These are phyloP conservation scores for Exophiala sp. DNA, from an alignment of 2,329 filamentous ascomycete species.

Conservation along the genomic window DNA sequence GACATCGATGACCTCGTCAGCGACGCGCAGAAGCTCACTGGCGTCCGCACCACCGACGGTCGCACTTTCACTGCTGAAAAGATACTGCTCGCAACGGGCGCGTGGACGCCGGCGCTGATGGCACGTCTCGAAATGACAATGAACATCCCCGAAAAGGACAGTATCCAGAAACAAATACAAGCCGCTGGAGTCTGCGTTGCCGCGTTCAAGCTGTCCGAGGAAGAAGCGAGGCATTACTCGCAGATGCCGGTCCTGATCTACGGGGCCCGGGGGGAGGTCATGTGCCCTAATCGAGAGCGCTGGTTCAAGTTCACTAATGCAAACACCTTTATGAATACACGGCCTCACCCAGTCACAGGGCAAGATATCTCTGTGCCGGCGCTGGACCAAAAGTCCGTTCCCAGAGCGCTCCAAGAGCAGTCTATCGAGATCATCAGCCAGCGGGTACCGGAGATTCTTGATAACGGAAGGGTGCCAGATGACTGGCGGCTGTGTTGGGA, in stretches of 20 bases:
- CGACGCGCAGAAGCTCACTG: slow-evolving; percentile 34
- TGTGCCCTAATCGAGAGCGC: slow-evolving; percentile 48
- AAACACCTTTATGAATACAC: slow-evolving; percentile 56
- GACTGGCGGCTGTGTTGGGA: slow-evolving; percentile 57
- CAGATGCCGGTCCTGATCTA: slow-evolving; percentile 55
- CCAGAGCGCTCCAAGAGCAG: slow-evolving; percentile 42
- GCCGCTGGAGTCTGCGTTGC: slow-evolving; percentile 61
- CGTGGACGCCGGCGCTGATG: slow-evolving; percentile 55
- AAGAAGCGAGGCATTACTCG: slow-evolving; percentile 48
- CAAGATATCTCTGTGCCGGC: slow-evolving; percentile 52
- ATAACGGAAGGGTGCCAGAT: slow-evolving; percentile 33
- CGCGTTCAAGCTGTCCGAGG: slow-evolving; percentile 52
- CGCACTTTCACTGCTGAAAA: slow-evolving; percentile 49
- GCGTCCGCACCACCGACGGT: slow-evolving; percentile 51
- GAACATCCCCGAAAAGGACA: slow-evolving; percentile 45
- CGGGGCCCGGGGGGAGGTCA: slow-evolving; percentile 44
- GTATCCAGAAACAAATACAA: slow-evolving; percentile 51
- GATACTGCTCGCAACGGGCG: slow-evolving; percentile 55
- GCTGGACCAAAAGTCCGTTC: slow-evolving; percentile 43
- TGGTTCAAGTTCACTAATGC: slow-evolving; percentile 62
- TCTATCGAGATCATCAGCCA: slow-evolving; percentile 29
- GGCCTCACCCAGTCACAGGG: slow-evolving; percentile 46
- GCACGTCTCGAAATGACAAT: slow-evolving; percentile 48
- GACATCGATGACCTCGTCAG: slow-evolving; percentile 46
- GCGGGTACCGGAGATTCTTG: slow-evolving; percentile 32